Evolutionary conservation across 202 grass and related monocot species (phyloP), one percentile per base, ranked within the genome.

Genomic region (Setaria italica): DNA sequence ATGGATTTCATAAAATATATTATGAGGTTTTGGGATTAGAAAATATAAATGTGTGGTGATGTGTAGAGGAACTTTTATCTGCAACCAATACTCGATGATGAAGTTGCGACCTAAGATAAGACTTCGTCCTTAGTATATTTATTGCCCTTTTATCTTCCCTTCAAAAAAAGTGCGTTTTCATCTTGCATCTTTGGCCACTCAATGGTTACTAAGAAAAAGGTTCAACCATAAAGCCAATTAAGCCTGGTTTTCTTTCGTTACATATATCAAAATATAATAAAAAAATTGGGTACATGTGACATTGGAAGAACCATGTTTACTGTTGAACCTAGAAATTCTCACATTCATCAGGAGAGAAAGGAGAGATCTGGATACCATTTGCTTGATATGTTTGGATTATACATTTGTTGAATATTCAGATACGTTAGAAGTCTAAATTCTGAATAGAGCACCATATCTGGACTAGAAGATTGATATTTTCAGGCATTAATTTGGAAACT

Each of bases 291-390:
- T 30, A 30, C 30, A 33, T 19, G 48, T 75, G 25, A 29, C 21
- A 55, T 47, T 66, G 46, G 17, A 87, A 65, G 33, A 70, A 43
- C 10, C 17, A 30, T 56, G 32, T 53, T 88, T 45, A 20, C 29
- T 58, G 14, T 58, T 73, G 55, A 80, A 80, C 20, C 30, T 81
- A 67, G 41, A 55, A 67, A 42, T 55, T 73, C 43, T 83, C 30
- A 19, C 47, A 73, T 57, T 43, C n/a, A 68, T 64, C 14, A 49
- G 16, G 54, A 32, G 32, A 77, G 21, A 13, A 8, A 49, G 16
- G 54, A 32, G 32, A 77, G 21, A 13, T 11, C 33, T 32, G 45
- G 48, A 63, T 50, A 70, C 4, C 14, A 66, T 9, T 41, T 65
- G 2, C 45, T 47, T 66, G 66, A 57, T 72, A 6, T 12, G 55